Percentiles rank a stretch among this genome's conserved stretches.
These are phyloP conservation scores for Collybia nuda DNA, from an alignment of 768 basidiomycete genomes.

Conservation along the genomic window DNA sequence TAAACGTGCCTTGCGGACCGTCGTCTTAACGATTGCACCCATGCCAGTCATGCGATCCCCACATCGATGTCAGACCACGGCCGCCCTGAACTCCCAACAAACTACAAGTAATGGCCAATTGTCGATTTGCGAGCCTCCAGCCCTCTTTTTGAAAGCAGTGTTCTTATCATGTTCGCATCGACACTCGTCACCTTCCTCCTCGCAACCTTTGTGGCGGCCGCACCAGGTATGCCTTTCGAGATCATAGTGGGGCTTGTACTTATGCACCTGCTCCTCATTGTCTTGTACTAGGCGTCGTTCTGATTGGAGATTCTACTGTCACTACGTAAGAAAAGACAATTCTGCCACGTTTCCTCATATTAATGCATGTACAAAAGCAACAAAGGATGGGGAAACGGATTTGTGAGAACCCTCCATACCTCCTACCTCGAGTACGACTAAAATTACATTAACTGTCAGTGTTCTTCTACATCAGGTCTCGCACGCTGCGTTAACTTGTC, in stretches of 20 bases:
- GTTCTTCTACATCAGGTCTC: neutral
- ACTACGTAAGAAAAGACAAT: neutral
- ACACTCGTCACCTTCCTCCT: neutral
- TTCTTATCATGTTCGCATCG: no score
- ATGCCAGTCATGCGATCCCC: no score
- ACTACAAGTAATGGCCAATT: no score
- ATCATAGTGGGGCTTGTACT: neutral
- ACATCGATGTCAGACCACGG: no score
- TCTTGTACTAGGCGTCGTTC: neutral
- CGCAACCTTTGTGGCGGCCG: neutral
- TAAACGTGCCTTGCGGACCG: no score
- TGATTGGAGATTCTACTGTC: slow-evolving; percentile 4
- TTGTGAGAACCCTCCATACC: neutral
- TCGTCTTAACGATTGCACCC: no score
- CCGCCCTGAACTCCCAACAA: no score
- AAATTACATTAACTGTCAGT: neutral
- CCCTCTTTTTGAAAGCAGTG: no score
- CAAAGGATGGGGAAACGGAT: slow-evolving; percentile 1
- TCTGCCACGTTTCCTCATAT: neutral
- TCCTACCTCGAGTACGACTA: neutral
- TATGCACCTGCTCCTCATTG: neutral
- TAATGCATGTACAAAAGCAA: neutral
- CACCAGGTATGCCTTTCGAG: neutral
- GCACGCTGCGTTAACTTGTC: slow-evolving; percentile 3
- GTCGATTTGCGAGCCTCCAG: no score